Conservation (phyloP, 345 rosid genomes). For the Dovyalis caffra region DNA sequence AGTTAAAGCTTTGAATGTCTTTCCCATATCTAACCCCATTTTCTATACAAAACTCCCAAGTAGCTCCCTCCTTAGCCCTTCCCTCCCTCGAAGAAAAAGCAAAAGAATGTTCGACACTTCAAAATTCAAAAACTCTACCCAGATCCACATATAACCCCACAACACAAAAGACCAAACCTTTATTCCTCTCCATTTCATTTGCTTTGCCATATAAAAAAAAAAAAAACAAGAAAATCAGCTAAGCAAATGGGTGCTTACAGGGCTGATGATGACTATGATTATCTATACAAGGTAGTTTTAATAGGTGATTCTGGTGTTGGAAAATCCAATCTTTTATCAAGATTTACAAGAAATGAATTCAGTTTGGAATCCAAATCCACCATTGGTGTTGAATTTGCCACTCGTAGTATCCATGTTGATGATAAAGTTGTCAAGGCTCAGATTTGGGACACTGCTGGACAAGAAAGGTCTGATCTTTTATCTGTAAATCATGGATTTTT, state of each 20-base stretch:
- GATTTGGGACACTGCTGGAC: constrained; percentile 35
- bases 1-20: not conserved
- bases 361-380: constrained; percentile 32
- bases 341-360: constrained; percentile 29
- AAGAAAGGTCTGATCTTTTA: constrained; percentile 15
- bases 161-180: not conserved
- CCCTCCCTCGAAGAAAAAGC: not conserved
- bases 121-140: not conserved
- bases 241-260: constrained; percentile 25
- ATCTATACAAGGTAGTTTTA: constrained; percentile 24
- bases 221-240: not conserved
- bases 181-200: not conserved
- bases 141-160: not conserved
- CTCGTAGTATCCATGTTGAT: constrained; percentile 30
- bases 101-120: constrained; percentile 9
- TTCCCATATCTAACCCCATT: not conserved
- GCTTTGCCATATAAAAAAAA: not conserved
- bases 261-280: constrained; percentile 28
- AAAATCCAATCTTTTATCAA: constrained; percentile 29
- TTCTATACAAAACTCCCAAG: not conserved
- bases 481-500: not conserved
- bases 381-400: constrained; percentile 32
- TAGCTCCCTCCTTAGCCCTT: constrained; percentile 6
- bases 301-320: constrained; percentile 33
- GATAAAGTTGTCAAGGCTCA: constrained; percentile 30